These are phyloP conservation scores for Backusella tuberculispora DNA, from an alignment of 192 early-diverging fungal species.

Conservation along the genomic window DNA sequence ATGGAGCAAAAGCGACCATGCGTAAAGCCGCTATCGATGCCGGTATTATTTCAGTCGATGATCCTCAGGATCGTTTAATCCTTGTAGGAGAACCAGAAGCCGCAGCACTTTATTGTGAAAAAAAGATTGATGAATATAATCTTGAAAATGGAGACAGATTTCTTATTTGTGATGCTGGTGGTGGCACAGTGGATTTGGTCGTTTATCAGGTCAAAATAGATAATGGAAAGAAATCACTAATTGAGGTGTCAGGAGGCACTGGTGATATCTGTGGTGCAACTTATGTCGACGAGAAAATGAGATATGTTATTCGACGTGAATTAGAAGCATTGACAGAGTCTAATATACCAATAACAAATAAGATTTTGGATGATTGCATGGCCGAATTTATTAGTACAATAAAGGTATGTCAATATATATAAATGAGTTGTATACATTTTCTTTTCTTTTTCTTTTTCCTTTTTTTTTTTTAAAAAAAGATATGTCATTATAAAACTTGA, in stretches of 20 bases:
- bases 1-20: constrained; percentile 47
- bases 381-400: constrained; percentile 29
- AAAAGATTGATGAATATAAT: constrained; percentile 45
- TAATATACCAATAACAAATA: neutral
- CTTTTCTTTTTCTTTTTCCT: no score
- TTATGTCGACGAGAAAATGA: constrained; percentile 48
- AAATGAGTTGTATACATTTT: no score
- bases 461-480: no score
- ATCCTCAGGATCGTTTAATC: constrained; percentile 48
- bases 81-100: constrained; percentile 50
- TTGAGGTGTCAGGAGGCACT: constrained; percentile 49
- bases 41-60: constrained; percentile 37
- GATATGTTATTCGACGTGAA: constrained; percentile 37
- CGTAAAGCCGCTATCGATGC: constrained; percentile 47
- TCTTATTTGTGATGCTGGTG: constrained; percentile 56
- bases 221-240: constrained; percentile 35
- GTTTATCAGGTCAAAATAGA: constrained; percentile 48
- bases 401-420: constrained; percentile 7
- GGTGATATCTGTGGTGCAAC: constrained; percentile 48
- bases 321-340: constrained; percentile 32
- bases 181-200: constrained; percentile 56
- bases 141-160: constrained; percentile 45
- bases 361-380: constrained; percentile 45
- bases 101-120: constrained; percentile 50
- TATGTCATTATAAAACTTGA: no score